Evolutionary conservation across 805 yeast species (phyloP), one percentile per base, ranked within the genome.

Genomic region (Candida verbasci): DNA sequence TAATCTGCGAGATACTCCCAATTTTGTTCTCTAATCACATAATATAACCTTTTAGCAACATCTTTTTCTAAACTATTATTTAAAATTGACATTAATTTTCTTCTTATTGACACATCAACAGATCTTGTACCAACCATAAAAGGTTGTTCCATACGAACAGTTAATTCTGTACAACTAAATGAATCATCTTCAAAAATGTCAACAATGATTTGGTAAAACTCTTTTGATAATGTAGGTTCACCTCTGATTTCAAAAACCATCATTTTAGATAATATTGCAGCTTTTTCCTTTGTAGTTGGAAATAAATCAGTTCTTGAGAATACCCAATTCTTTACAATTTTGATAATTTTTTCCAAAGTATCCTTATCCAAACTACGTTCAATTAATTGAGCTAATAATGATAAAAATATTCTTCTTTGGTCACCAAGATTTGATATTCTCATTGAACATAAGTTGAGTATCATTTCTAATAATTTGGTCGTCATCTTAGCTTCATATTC

Each of bases 1-100:
- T 84, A 85, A 46, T 93, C 98, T 0, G 95, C 89, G 25, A 93
- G 65, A 46, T 76, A 83, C 54, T 93, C 99, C 99, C 99, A 93
- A 51, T 87, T 91, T 56, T 93, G 99, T 50, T 93, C 97, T 25
- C 91, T 68, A n/a, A 94, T 74, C 7, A 91, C 82, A 48, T 94
- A 94, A 45, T 82, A 79, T 24, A 93, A 65, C 40, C 98, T 71
- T 55, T 86, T 87, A 47, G 76, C 75, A 17, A 88, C 71, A 46
- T 85, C 88, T 34, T 68, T 73, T 42, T 89, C 96, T 42, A 93
- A 64, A 45, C 95, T 84, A 29, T 74, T 74, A 55, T 82, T 81
- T 51, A 93, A 62, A 38, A 93, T 85, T 0, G 73, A 56, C 93
- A 93, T 84, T 43, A 94, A 72, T 46, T 78, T 80, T 39, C 77